Evolutionary conservation across 2,329 filamentous ascomycete species (phyloP).

Genomic region (Fusarium euwallaceae): DNA sequence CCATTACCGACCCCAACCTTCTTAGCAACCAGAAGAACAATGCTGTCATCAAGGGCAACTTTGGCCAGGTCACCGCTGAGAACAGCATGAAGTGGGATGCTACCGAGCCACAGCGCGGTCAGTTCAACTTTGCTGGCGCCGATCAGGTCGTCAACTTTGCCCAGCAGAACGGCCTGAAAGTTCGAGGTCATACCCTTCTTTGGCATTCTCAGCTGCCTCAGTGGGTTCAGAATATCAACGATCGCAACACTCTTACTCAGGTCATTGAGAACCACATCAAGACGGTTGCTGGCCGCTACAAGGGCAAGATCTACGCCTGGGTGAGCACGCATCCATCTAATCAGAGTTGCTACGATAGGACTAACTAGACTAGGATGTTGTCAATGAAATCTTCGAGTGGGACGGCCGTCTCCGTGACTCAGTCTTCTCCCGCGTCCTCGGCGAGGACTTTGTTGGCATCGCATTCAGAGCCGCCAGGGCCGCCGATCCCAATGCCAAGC

Average conservation of each 20-base stretch:
- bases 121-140: conserved; percentile 70
- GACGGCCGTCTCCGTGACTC: conserved; percentile 62
- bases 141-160: conserved; percentile 74
- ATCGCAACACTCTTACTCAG: conserved; percentile 63
- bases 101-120: conserved; percentile 54
- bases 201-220: conserved; percentile 72
- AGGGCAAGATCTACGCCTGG: conserved; percentile 73
- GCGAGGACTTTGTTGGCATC: conserved; percentile 77
- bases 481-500: conserved; percentile 75
- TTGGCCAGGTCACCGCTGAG: conserved; percentile 75
- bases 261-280: conserved; percentile 73
- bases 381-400: conserved; percentile 77
- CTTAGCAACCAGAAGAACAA: conserved; percentile 59
- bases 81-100: conserved; percentile 80
- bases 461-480: conserved; percentile 77
- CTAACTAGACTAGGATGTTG: conserved; percentile 60
- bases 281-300: conserved; percentile 69
- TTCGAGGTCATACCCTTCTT: conserved; percentile 76
- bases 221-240: conserved; percentile 70
- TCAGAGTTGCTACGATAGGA: neutral
- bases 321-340: conserved; percentile 41
- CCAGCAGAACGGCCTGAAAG: conserved; percentile 63
- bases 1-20: conserved; percentile 65
- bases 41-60: conserved; percentile 69
- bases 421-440: conserved; percentile 77